Evolutionary conservation across 2,329 filamentous ascomycete species (phyloP), one percentile per base, ranked within the genome.

Genomic region (Fusarium sp.): DNA sequence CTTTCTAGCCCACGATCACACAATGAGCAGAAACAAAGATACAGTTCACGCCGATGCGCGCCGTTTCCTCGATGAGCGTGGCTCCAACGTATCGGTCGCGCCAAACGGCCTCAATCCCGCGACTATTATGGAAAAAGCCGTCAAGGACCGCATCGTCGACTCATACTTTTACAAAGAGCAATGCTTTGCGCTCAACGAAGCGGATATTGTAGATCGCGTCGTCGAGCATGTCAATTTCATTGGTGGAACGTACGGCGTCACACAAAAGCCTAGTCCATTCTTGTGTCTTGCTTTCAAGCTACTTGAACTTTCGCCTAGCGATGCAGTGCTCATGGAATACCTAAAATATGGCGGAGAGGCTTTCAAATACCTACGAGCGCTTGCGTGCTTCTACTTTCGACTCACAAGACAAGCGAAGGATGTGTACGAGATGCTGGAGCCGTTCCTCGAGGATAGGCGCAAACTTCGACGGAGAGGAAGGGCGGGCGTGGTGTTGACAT

Each of bases 101-200:
- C 95, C 90, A 67, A 92, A 96, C 81, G 95, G 95, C 69, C 92
- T 97, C 79, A 98, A 98, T 84, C 96, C 96, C 2, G 94, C 95
- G n/a, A 95, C 93, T 9, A 93, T 98, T 69, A 93, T 98, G 88
- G 96, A 98, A 83, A 98, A 97, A 82, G 93, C 95, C 45, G 94
- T 98, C 75, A 93, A 94, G 80, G 96, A 99, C 84, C 95, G 96
- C 80, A 98, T 99, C 83, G 91, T 95, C 76, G 95, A 98, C 80
- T 94, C 91, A 60, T 97, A 98, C 85, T 99, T 98, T 86, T 99
- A 95, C 93, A 98, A 98, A 83, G 96, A 98, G 84, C 95, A 98
- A 85, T 98, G 96, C 82, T 99, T 98, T 84, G 96, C 93, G 47
- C 88, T 99, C 74, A 99, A 98, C 85, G 91, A 92, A 81, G 90